phyloP scores from a whole-genome alignment of 257 asterid species.

The Fraxinus quadrangulata region DNA sequence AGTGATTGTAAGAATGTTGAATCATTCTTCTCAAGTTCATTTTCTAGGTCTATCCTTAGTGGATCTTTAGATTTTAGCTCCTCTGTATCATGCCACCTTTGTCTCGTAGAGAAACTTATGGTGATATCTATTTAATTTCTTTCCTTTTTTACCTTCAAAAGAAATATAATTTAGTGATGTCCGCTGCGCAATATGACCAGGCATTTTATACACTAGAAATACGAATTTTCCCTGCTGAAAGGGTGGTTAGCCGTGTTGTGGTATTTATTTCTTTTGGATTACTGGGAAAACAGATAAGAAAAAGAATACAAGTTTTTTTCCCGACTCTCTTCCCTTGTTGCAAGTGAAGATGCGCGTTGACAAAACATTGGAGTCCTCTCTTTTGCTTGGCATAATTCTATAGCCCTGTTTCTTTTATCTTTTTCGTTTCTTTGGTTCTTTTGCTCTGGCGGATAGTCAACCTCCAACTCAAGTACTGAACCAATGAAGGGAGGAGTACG shows the following conservation, averaged over 20 bases:
- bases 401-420: neutral
- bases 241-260: neutral
- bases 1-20: slow-evolving; percentile 48
- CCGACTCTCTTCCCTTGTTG: neutral
- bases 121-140: slow-evolving; percentile 25
- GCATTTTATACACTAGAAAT: slow-evolving; percentile 1
- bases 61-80: slow-evolving; percentile 40
- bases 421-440: neutral
- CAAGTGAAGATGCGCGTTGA: neutral
- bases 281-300: neutral
- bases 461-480: too few species aligned
- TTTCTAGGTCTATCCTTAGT: slow-evolving; percentile 35
- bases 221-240: neutral
- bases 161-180: slow-evolving; percentile 38
- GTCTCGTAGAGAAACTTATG: slow-evolving; percentile 43
- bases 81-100: slow-evolving; percentile 51
- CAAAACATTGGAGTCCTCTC: neutral
- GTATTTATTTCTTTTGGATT: neutral
- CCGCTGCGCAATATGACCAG: slow-evolving; percentile 20
- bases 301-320: neutral
- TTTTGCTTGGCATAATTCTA: too few species aligned
- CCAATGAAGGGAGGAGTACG: too few species aligned
- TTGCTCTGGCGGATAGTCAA: too few species aligned
- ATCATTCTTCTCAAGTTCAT: slow-evolving; percentile 33
- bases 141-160: slow-evolving; percentile 19